Evolutionary conservation across 2,329 filamentous ascomycete species (phyloP).

Genomic region (Cladosporium austrohemisphaericum): DNA sequence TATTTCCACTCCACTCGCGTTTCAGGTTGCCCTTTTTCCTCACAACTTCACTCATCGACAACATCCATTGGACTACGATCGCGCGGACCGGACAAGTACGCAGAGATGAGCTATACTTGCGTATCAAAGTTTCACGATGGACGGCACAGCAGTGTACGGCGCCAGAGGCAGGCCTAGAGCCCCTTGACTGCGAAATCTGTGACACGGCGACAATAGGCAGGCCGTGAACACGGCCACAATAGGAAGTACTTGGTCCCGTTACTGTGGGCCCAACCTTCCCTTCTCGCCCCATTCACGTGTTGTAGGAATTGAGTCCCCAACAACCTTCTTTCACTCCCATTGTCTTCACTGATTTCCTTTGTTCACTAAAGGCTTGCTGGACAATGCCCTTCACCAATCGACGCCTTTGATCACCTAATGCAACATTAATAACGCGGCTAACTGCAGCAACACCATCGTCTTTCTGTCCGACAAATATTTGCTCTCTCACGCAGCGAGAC

Average conservation of each 20-base stretch:
- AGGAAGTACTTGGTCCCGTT: background rate
- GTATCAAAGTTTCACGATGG: background rate
- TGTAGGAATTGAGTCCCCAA: background rate
- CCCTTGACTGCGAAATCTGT: conserved; percentile 1
- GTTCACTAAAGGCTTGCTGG: conserved; percentile 15
- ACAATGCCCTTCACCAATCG: conserved; percentile 13
- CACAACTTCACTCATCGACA: background rate
- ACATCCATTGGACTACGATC: background rate
- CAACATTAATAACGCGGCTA: background rate
- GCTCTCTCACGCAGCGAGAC: background rate
- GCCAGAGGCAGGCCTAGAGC: background rate
- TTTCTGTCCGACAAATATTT: background rate
- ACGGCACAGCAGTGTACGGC: background rate
- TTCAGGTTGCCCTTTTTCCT: background rate
- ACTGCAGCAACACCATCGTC: background rate
- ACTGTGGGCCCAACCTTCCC: background rate
- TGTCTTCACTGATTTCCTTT: conserved; percentile 14
- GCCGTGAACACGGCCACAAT: conserved; percentile 8
- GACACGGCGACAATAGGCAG: conserved; percentile 1
- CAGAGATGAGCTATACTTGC: background rate
- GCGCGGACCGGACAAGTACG: background rate
- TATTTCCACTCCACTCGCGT: background rate
- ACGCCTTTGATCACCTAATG: conserved; percentile 12
- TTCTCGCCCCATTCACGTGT: background rate
- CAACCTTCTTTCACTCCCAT: conserved; percentile 5